These are phyloP conservation scores for Tulasnella sp. DNA, from an alignment of 768 basidiomycete genomes.

Conservation along the genomic window DNA sequence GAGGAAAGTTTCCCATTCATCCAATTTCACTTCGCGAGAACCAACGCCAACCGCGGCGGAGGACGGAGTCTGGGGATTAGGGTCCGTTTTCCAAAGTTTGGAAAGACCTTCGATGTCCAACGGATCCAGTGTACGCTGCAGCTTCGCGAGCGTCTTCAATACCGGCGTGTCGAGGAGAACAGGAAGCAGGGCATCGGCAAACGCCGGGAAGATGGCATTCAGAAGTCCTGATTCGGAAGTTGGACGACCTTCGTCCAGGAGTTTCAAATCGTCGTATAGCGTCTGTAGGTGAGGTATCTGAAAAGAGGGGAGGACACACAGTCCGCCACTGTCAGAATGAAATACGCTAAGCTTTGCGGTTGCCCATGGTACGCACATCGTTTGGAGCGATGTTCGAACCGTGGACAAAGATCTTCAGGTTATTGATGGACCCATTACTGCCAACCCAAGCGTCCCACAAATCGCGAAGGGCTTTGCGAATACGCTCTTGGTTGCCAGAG, in stretches of 20 bases:
- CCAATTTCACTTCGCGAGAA: constrained; percentile 45
- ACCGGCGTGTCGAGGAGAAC: constrained; percentile 46
- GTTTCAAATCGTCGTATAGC: not conserved
- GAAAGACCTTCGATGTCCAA: constrained; percentile 79
- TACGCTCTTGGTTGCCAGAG: constrained; percentile 55
- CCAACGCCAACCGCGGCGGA: constrained; percentile 21
- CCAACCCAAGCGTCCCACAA: constrained; percentile 69
- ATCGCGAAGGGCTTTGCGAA: constrained; percentile 53
- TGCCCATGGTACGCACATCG: constrained; percentile 38
- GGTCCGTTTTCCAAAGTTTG: constrained; percentile 26
- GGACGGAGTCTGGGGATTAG: constrained; percentile 2
- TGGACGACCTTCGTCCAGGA: constrained; percentile 11
- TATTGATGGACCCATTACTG: constrained; percentile 63
- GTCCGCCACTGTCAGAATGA: not conserved
- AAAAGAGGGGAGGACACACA: not conserved
- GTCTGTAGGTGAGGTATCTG: not conserved
- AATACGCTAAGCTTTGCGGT: not conserved
- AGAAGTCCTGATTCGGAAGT: not conserved
- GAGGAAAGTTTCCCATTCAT: constrained; percentile 61
- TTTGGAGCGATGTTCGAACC: constrained; percentile 53
- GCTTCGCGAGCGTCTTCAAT: constrained; percentile 44
- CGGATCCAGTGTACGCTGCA: constrained; percentile 71
- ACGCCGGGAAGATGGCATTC: constrained; percentile 39
- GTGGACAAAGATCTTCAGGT: constrained; percentile 67
- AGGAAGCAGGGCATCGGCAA: constrained; percentile 45